Conservation (phyloP, 345 rosid species). For the Clausena lansium region DNA sequence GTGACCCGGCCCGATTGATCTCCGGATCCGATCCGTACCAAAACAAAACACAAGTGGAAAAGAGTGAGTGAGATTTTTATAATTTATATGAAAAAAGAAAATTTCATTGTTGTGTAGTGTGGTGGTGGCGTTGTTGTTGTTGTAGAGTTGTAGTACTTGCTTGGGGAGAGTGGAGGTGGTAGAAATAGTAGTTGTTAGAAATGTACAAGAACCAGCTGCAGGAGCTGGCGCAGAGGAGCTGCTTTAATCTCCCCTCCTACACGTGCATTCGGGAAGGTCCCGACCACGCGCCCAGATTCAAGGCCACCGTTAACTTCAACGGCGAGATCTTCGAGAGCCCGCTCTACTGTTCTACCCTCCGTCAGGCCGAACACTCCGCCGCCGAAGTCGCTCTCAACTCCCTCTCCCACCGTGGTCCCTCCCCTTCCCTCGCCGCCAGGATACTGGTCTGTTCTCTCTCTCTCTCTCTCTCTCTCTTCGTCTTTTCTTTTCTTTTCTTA, state of each 20-base stretch:
- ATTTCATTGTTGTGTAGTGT: no score
- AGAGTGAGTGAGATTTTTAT: background rate
- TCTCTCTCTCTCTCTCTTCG: background rate
- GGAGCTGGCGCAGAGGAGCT: slow-evolving; percentile 99
- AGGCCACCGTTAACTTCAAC: slow-evolving; percentile 93
- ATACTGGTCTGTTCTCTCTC: slow-evolving; percentile 62
- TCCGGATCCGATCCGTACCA: background rate
- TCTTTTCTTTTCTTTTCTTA: background rate
- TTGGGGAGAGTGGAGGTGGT: no score
- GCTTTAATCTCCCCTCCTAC: slow-evolving; percentile 91
- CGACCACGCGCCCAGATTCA: slow-evolving; percentile 98
- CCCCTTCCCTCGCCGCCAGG: slow-evolving; percentile 97
- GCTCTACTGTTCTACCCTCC: slow-evolving; percentile 93
- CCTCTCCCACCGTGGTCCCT: slow-evolving; percentile 90
- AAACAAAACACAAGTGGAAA: no score
- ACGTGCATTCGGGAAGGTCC: slow-evolving; percentile 97
- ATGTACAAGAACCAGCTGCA: slow-evolving; percentile 99
- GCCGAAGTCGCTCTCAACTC: slow-evolving; percentile 95
- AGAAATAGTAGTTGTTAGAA: slow-evolving; percentile 21
- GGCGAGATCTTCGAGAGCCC: slow-evolving; percentile 98
- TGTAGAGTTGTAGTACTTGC: no score
- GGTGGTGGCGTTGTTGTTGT: no score
- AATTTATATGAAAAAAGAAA: no score
- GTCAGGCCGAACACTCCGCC: slow-evolving; percentile 99
- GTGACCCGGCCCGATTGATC: slow-evolving; percentile 14